A percentile compares a stretch with the other conserved stretches of the same genome.
Conservation (phyloP, 1,139 yeast genomes). For the Lodderomyces orthopsilosis region DNA sequence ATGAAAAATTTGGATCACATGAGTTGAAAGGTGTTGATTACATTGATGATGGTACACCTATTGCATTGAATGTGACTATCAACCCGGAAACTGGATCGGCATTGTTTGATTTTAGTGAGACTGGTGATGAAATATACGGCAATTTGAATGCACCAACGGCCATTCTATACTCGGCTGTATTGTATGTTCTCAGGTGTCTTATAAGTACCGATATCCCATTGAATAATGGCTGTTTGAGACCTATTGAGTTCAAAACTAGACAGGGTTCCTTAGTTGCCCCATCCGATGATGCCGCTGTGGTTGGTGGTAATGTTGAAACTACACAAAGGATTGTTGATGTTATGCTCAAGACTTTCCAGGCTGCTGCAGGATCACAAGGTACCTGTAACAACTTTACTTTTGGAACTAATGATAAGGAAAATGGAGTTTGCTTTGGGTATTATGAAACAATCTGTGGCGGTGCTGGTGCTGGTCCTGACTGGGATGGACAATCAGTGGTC, state of each 20-base stretch:
- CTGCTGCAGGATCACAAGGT: constrained; percentile 60
- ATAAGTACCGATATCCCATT: constrained; percentile 78
- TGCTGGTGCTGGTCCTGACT: constrained; percentile 48
- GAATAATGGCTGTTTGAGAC: constrained; percentile 80
- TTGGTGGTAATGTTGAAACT: constrained; percentile 88
- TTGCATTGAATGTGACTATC: constrained; percentile 33
- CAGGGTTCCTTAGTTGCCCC: constrained; percentile 70
- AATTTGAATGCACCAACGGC: constrained; percentile 55
- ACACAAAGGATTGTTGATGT: constrained; percentile 83
- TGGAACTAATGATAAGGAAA: constrained; percentile 39
- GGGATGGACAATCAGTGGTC: constrained; percentile 48
- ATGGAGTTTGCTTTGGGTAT: constrained; percentile 42
- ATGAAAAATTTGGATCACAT: constrained; percentile 35
- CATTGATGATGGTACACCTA: constrained; percentile 46
- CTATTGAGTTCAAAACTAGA: constrained; percentile 65
- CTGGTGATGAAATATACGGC: constrained; percentile 45
- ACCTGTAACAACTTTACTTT: constrained; percentile 51
- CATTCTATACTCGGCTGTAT: constrained; percentile 75
- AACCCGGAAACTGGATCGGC: constrained; percentile 36
- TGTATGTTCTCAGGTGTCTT: constrained; percentile 73
- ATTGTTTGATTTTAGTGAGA: constrained; percentile 39
- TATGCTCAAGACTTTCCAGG: constrained; percentile 68
- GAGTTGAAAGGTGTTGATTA: constrained; percentile 36
- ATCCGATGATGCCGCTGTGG: constrained; percentile 75
- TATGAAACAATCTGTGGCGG: constrained; percentile 52